Evolutionary conservation across 2,329 filamentous ascomycete genomes (phyloP).

Genomic region (Cladosporium oxysporum): DNA sequence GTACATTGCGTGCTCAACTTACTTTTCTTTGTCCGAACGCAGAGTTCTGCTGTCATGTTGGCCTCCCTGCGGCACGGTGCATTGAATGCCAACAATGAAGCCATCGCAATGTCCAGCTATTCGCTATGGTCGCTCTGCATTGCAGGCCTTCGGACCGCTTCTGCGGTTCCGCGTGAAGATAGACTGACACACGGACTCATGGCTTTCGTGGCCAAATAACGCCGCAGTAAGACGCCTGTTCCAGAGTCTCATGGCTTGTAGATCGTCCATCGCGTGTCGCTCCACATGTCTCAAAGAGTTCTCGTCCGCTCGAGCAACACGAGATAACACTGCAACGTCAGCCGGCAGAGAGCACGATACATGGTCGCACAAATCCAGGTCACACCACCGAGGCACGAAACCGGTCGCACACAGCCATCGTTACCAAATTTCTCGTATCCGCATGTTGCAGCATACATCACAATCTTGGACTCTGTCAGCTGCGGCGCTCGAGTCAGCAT

Average conservation of each 20-base stretch:
- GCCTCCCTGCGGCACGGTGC: background rate
- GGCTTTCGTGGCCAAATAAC: background rate
- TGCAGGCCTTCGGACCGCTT: background rate
- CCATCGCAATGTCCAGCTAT: background rate
- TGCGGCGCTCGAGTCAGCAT: slow-evolving; percentile 5
- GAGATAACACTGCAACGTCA: background rate
- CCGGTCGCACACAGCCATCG: background rate
- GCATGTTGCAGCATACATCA: slow-evolving; percentile 1
- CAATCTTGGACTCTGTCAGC: background rate
- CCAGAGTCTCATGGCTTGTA: background rate
- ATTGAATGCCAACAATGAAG: background rate
- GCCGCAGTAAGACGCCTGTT: background rate
- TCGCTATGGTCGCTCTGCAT: background rate
- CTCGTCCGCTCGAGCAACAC: background rate
- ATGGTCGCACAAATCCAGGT: background rate
- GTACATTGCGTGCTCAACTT: background rate
- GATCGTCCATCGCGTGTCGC: background rate
- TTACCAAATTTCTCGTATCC: background rate
- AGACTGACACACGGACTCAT: background rate
- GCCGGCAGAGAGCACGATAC: background rate
- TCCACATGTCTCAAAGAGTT: background rate
- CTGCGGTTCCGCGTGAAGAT: background rate
- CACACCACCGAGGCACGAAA: background rate
- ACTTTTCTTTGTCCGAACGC: slow-evolving; percentile 4
- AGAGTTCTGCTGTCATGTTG: background rate